Conservation (phyloP, 2,329 filamentous ascomycete species). For the Phaeosphaeriaceae sp. region DNA sequence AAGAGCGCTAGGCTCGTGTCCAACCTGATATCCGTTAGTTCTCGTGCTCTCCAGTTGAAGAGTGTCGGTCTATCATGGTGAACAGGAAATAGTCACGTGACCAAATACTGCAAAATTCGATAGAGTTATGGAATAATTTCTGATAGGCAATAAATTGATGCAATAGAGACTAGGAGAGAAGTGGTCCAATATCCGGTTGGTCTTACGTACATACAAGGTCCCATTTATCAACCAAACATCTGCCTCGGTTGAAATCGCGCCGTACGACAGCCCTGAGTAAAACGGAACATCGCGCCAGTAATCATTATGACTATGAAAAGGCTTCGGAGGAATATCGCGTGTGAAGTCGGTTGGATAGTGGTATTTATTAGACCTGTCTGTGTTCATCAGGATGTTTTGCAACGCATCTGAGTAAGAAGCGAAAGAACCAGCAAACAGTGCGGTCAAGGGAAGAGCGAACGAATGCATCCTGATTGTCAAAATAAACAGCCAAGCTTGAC, state of each 20-base stretch:
- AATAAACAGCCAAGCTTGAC: neutral
- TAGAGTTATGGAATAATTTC: neutral
- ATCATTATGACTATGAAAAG: slow-evolving; percentile 65
- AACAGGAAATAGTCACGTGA: slow-evolving; percentile 1
- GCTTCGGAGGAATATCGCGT: slow-evolving; percentile 64
- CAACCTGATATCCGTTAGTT: slow-evolving; percentile 52
- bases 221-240: slow-evolving; percentile 66
- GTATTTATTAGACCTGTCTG: slow-evolving; percentile 60
- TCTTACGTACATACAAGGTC: slow-evolving; percentile 57
- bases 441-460: slow-evolving; percentile 20
- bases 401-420: slow-evolving; percentile 53
- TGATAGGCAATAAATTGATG: neutral
- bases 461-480: slow-evolving; percentile 25
- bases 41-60: too few species aligned
- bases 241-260: slow-evolving; percentile 64
- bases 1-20: slow-evolving; percentile 61
- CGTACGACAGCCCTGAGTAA: slow-evolving; percentile 61
- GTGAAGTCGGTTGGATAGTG: slow-evolving; percentile 68
- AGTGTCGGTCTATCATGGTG: too few species aligned
- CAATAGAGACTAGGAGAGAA: too few species aligned
- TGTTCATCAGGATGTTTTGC: slow-evolving; percentile 63
- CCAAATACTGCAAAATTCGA: neutral
- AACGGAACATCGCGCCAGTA: slow-evolving; percentile 60
- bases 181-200: neutral
- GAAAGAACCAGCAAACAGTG: slow-evolving; percentile 20